phyloP scores from a whole-genome alignment of 2,329 filamentous ascomycete genomes.

The Blastomyces gilchristii region DNA sequence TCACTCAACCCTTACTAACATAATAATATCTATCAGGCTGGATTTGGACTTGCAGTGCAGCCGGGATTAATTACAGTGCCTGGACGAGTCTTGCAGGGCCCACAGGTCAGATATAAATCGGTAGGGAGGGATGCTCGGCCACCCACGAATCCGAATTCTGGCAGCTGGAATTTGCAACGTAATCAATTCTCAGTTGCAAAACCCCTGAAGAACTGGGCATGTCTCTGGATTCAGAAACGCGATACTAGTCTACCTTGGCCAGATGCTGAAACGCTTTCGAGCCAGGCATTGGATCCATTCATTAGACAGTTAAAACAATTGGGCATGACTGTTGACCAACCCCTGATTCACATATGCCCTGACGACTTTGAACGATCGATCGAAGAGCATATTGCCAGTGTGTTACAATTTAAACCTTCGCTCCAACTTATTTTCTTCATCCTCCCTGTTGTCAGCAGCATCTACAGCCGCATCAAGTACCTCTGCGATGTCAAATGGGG shows the following conservation, averaged over 20 bases:
- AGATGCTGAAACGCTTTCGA: background rate
- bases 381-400: background rate
- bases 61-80: conserved; percentile 58
- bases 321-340: background rate
- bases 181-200: conserved; percentile 48
- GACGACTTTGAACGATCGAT: background rate
- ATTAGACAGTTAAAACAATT: background rate
- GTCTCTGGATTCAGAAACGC: background rate
- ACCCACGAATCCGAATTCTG: conserved; percentile 34
- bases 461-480: conserved; percentile 59
- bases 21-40: background rate
- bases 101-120: conserved; percentile 49
- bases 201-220: conserved; percentile 19
- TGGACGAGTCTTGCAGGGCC: conserved; percentile 56
- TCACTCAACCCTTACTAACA: too few relatives aligned
- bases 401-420: too few relatives aligned
- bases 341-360: background rate
- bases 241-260: background rate
- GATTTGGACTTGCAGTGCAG: conserved; percentile 33
- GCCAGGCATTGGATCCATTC: background rate
- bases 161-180: conserved; percentile 59
- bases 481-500: conserved; percentile 57
- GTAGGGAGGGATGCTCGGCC: conserved; percentile 9
- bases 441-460: conserved; percentile 40
- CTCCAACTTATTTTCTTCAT: conserved; percentile 50